Base-by-base conservation (phyloP, 2,329 filamentous ascomycete genomes). In the Trichophaea hybrida region DNA sequence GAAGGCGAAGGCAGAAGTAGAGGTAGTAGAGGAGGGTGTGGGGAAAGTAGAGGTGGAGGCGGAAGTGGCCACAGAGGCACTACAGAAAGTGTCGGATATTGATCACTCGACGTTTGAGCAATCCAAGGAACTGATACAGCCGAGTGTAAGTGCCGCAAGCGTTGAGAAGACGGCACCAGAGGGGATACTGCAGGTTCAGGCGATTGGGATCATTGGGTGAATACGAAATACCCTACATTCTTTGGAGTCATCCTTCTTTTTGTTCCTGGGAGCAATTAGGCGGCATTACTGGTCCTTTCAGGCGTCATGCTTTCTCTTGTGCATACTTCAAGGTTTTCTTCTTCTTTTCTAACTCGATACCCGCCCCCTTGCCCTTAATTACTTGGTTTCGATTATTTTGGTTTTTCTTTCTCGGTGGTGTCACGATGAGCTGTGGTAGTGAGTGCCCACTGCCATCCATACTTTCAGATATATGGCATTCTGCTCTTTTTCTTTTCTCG, bases 261-360 rank as follows among this genome's bases (percentile, higher is more conserved):
- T 13, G 40, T n/a, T 46, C 5, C 38, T n/a, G 40, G 40, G 40
- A 6, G 40, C n/a, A 46, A 6, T n/a, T n/a, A 7, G 40, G 24
- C 5, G 40, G 10, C 12, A 46, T 43, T n/a, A 13, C 5, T 13
- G 40, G 40, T 51, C 31, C 31, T 51, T 6, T 4, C 31, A 32
- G 10, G 50, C 32, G n/a, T 59, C 35, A 24, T 52, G 46, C 13
- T 15, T 46, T 57, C 57, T 60, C 38, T 38, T 38, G 34, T 55
- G 43, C 34, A 12, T 58, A 24, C 52, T 53, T 52, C 61, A 59
- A 59, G 31, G 48, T 57, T 48, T 46, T 60, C n/a, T 62, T 48
- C 46, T 63, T 63, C 57, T 59, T 61, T 57, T 56, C 55, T 55
- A 46, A 55, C 58, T 61, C 49, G 15, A 40, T 50, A 51, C 46